Conservation (phyloP, 2,329 filamentous ascomycete species). For the Trichoderma semiorbis region DNA sequence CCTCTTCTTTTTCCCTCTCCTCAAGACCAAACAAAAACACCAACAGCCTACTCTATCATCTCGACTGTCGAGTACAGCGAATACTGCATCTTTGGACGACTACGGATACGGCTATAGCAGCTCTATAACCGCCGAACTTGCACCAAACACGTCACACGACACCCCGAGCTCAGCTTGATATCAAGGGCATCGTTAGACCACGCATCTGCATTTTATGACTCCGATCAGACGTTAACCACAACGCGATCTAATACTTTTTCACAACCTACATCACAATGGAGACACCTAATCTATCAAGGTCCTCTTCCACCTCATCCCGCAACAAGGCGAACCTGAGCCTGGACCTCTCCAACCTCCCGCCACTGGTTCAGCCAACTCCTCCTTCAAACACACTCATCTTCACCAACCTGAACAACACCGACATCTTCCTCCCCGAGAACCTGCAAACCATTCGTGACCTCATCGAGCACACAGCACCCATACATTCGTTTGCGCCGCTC, state of each 20-base stretch:
- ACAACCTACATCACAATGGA: slow-evolving; percentile 31
- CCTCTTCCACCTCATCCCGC: slow-evolving; percentile 45
- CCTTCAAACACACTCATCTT: slow-evolving; percentile 82
- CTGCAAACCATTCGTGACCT: slow-evolving; percentile 70
- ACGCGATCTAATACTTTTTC: not conserved
- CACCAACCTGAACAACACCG: slow-evolving; percentile 70
- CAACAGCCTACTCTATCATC: not conserved
- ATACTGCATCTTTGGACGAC: not conserved
- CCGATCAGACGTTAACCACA: not conserved
- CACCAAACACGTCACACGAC: not conserved
- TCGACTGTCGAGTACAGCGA: not conserved
- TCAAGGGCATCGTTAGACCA: not conserved
- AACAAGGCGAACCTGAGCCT: slow-evolving; percentile 57
- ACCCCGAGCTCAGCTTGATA: not conserved
- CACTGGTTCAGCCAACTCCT: slow-evolving; percentile 66
- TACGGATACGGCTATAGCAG: not conserved
- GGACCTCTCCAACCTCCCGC: slow-evolving; percentile 70
- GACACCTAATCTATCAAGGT: slow-evolving; percentile 38
- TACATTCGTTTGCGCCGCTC: slow-evolving; percentile 75
- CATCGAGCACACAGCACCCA: slow-evolving; percentile 64
- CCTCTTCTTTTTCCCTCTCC: not conserved
- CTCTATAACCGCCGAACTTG: not conserved
- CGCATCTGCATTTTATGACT: not conserved
- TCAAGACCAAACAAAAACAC: not conserved
- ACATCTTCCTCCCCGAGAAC: slow-evolving; percentile 72